A percentile compares a stretch with the other conserved stretches of the same genome.
Evolutionary conservation across 2,329 filamentous ascomycete genomes (phyloP).

Genomic region (Saccharata proteae): DNA sequence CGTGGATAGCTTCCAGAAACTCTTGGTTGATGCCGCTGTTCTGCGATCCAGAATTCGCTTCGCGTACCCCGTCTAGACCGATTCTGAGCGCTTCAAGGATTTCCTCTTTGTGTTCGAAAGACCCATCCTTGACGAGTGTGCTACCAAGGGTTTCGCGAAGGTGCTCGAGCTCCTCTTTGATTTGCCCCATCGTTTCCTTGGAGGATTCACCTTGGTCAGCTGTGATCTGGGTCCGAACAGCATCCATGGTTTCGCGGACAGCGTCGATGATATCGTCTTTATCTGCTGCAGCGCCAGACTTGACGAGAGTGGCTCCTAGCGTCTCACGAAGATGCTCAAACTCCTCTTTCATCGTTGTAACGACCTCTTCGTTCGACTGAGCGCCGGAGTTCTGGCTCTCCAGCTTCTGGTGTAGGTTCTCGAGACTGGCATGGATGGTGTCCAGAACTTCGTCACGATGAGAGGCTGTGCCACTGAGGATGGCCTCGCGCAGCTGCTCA

Average conservation of each 20-base stretch:
- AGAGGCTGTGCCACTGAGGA: conserved; percentile 48
- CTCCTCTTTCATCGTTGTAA: conserved; percentile 44
- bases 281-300: conserved; percentile 33
- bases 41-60: conserved; percentile 7
- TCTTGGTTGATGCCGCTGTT: conserved; percentile 32
- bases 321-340: conserved; percentile 49
- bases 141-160: conserved; percentile 31
- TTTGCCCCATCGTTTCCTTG: conserved; percentile 27
- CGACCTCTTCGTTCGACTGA: conserved; percentile 30
- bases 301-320: conserved; percentile 40
- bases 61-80: conserved; percentile 25
- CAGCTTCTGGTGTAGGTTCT: conserved; percentile 33
- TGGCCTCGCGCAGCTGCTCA: conserved; percentile 65
- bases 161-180: conserved; percentile 31
- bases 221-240: conserved; percentile 26
- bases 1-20: conserved; percentile 39
- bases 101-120: conserved; percentile 26
- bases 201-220: conserved; percentile 28
- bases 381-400: conserved; percentile 17
- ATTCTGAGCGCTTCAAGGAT: conserved; percentile 26
- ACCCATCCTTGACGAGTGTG: conserved; percentile 27
- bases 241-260: conserved; percentile 39
- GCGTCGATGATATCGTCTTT: conserved; percentile 61
- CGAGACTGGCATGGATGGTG: conserved; percentile 42
- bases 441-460: conserved; percentile 52